Conservation (phyloP, 805 yeast species). For the Spathaspora girioi region DNA sequence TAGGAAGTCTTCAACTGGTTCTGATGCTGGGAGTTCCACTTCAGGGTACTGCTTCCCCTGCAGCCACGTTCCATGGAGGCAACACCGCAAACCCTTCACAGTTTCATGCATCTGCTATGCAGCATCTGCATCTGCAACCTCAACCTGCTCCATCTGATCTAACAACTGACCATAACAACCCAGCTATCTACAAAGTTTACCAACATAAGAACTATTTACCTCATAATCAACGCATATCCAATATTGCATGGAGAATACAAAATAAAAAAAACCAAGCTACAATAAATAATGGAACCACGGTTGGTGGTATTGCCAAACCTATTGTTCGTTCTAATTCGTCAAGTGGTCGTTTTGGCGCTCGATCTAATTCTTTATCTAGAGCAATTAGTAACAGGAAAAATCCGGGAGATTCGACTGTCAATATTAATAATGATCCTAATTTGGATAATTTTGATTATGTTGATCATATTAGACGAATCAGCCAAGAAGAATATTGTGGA, state of each 20-base stretch:
- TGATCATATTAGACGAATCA: constrained; percentile 40
- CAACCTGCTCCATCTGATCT: constrained; percentile 3
- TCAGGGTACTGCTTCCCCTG: not conserved
- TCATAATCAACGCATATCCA: constrained; percentile 37
- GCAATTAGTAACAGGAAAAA: not conserved
- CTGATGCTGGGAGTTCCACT: not conserved
- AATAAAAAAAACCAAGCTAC: constrained; percentile 21
- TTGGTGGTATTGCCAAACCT: constrained; percentile 5
- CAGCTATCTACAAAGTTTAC: constrained; percentile 33
- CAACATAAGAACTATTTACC: constrained; percentile 39
- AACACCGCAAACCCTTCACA: not conserved
- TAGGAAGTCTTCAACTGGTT: not conserved
- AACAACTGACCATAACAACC: constrained; percentile 15
- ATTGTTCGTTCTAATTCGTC: constrained; percentile 3
- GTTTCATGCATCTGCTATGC: not conserved
- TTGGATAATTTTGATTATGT: constrained; percentile 44
- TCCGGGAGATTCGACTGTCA: not conserved
- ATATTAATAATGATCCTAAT: constrained; percentile 19
- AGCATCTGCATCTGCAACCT: constrained; percentile 3
- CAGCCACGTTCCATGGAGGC: not conserved
- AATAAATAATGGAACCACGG: not conserved
- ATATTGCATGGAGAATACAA: constrained; percentile 45
- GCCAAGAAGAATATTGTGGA: constrained; percentile 31
- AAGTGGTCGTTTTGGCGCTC: constrained; percentile 3
- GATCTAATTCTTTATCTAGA: constrained; percentile 3